Evolutionary conservation across 1,139 yeast genomes (phyloP), one percentile per base, ranked within the genome.

Genomic region (Starmera stellimalicola): DNA sequence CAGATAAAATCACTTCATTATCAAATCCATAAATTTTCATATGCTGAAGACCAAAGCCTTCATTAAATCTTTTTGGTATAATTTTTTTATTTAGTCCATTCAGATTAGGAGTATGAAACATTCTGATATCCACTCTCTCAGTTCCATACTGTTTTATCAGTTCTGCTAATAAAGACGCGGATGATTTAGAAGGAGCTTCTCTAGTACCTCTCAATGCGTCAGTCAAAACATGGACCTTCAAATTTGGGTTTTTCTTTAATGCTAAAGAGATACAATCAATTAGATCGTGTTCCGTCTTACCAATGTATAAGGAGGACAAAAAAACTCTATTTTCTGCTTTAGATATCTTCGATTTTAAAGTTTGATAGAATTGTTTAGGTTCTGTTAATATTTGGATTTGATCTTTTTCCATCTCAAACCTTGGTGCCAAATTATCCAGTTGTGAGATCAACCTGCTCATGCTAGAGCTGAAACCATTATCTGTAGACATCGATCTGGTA

Each of bases 21-120:
- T 91, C 99, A 50, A 87, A 77, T 2, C 98, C 98, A 53, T 91
- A 91, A 27, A 93, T 68, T 56, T 91, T 91, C 98, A 91, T 93
- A 54, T 91, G 99, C 57, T 91, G 99, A 34, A 91, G 65, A 0
- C 99, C 99, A 51, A 72, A 65, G 7, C 94, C 91, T 60, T 91
- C 99, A 54, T 88, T 87, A 41, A 88, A 67, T 41, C 98, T 67
- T 38, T 72, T 79, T 1, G 99, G 98, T 4, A 87, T 67, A 32
- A 83, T 37, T 15, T 61, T 50, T 49, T 77, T 76, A 37, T 73
- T 68, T 38, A 82, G 52, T 0, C 95, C 95, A 31, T 70, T 63
- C 44, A 84, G 68, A 43, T 79, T 79, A 0, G 99, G 98, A 0
- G 98, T 91, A 47, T 83, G 94, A 55, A 83, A 91, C 69, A 88